Conservation (phyloP, 805 yeast genomes). For the Pichia rugopelliculosa region DNA sequence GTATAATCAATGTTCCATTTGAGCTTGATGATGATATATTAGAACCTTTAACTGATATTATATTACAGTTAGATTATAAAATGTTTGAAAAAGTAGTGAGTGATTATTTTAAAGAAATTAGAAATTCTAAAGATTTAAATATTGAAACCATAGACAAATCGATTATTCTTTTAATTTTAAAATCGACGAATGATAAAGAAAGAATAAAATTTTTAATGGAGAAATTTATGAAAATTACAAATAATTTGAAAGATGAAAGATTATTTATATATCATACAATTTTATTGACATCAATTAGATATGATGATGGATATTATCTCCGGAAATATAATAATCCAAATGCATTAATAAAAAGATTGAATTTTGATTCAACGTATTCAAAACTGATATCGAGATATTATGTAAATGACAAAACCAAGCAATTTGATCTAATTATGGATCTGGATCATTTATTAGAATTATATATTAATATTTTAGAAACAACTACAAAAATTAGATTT, state of each 20-base stretch:
- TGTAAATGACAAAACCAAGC: conserved; percentile 25
- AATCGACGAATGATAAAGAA: not conserved
- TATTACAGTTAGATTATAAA: conserved; percentile 5
- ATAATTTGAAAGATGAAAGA: not conserved
- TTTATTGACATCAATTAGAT: not conserved
- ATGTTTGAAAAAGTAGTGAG: conserved; percentile 3
- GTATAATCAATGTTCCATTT: conserved; percentile 9
- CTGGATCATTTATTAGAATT: conserved; percentile 43
- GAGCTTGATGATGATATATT: conserved; percentile 7
- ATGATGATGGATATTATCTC: conserved; percentile 18
- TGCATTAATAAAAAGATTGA: too few species aligned
- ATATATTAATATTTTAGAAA: conserved; percentile 40
- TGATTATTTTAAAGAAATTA: conserved; percentile 1
- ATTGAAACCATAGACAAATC: conserved; percentile 1
- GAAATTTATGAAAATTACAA: not conserved
- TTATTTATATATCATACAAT: not conserved
- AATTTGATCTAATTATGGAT: conserved; percentile 40
- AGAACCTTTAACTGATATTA: conserved; percentile 4
- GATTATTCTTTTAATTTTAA: not conserved
- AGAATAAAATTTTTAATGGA: not conserved
- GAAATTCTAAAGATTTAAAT: conserved; percentile 1
- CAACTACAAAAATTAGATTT: conserved; percentile 60
- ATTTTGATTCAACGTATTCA: not conserved
- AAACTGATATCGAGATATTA: conserved; percentile 18
- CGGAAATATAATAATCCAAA: too few species aligned